A percentile compares a stretch with the other conserved stretches of the same genome.
Conservation (phyloP, 2,329 filamentous ascomycete species). For the Trichoderma arundinaceum region DNA sequence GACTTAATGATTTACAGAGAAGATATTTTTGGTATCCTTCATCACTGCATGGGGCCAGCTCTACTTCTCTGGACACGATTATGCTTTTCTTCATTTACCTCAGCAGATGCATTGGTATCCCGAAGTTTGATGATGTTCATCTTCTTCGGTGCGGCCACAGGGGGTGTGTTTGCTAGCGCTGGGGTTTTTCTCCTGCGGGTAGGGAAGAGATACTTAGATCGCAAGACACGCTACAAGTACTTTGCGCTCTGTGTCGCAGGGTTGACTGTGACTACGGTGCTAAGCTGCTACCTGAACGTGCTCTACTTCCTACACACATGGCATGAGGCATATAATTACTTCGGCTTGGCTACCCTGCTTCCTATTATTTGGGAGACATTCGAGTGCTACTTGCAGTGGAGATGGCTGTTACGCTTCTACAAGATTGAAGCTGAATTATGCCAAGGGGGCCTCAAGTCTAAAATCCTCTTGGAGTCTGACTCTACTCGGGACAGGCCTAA, state of each 20-base stretch:
- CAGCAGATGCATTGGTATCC: constrained; percentile 10
- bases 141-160: constrained; percentile 17
- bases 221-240: not conserved
- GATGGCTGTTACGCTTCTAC: constrained; percentile 22
- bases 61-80: constrained; percentile 8
- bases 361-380: constrained; percentile 15
- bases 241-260: constrained; percentile 4
- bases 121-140: constrained; percentile 24
- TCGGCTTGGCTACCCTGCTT: not conserved
- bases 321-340: constrained; percentile 14
- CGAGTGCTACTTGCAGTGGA: constrained; percentile 22
- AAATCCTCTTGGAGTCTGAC: not conserved
- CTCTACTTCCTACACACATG: constrained; percentile 20
- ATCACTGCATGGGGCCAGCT: constrained; percentile 21
- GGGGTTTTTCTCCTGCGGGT: constrained; percentile 21
- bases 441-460: not conserved
- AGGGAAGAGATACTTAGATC: constrained; percentile 10
- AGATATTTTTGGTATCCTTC: constrained; percentile 5
- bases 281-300: constrained; percentile 15
- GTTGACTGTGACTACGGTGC: constrained; percentile 15
- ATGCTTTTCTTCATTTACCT: constrained; percentile 10
- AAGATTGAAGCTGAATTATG: not conserved
- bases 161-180: constrained; percentile 2
- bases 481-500: not conserved
- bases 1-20: constrained; percentile 16